These are phyloP conservation scores for Fistulinella staudtii DNA, from an alignment of 1,284 basidiomycete species.

Conservation along the genomic window DNA sequence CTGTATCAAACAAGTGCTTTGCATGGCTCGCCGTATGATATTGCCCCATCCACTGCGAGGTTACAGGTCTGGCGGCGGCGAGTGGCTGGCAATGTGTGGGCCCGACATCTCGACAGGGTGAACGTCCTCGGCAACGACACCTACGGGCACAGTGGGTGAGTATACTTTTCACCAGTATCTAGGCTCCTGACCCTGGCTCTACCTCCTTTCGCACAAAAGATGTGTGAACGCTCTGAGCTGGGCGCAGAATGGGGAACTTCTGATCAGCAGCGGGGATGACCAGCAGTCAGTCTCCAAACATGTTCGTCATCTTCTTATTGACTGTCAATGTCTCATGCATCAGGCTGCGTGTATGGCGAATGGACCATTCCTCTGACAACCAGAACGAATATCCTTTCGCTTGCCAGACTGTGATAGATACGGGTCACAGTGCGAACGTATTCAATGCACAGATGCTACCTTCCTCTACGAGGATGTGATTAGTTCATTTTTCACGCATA, in stretches of 20 bases:
- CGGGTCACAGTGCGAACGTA: constrained; percentile 84
- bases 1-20: constrained; percentile 3
- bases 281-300: constrained; percentile 54
- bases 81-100: constrained; percentile 21
- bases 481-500: constrained; percentile 5
- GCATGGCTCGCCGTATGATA: constrained; percentile 4
- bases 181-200: background rate
- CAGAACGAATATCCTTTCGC: constrained; percentile 52
- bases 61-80: constrained; percentile 24
- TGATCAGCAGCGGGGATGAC: constrained; percentile 83
- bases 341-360: constrained; percentile 68
- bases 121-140: constrained; percentile 59
- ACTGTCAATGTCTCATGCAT: too few relatives aligned
- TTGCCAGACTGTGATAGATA: constrained; percentile 62
- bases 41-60: constrained; percentile 23
- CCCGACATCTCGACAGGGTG: constrained; percentile 44
- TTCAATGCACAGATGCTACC: constrained; percentile 86
- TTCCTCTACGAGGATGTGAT: constrained; percentile 62
- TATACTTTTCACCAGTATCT: constrained; percentile 1
- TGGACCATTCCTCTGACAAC: constrained; percentile 37
- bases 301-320: constrained; percentile 25
- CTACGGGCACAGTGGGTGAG: constrained; percentile 65
- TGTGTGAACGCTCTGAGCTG: constrained; percentile 87
- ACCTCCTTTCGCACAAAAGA: constrained; percentile 39
- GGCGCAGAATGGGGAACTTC: constrained; percentile 68